Evolutionary conservation across 441 rosid genomes (phyloP), one percentile per base, ranked within the genome.

Genomic region (Biscutella auriculata): DNA sequence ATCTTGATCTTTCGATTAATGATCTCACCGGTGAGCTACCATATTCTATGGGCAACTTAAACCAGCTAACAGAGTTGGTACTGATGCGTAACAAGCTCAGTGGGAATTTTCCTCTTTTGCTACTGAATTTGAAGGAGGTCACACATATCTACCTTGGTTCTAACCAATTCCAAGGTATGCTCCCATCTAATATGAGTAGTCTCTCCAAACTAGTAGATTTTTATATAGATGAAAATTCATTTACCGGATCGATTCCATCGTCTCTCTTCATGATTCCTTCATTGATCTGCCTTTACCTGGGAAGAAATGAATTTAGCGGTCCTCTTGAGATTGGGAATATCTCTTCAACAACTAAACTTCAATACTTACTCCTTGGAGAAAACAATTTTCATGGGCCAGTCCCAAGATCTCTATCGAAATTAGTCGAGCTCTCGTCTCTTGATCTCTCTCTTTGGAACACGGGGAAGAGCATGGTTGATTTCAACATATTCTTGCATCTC

Each of bases 161-260:
- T 28, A 39, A 40, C 42, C 58, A 19, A 26, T 50, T 61, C 2
- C 9, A 10, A 39, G 58, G 40, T 34, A 32, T 2, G 29, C 49
- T 66, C 33, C 70, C 65, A 12, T 35, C 60, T 27, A 53, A 66
- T 19, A 33, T 66, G 60, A 58, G 60, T 43, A 58, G 10, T 5
- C 34, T 50, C 27, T 41, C 59, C 5, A 51, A 43, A 6, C 6
- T 66, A 15, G 48, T 1, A 5, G 2, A 0, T 26, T 59, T 65
- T 15, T 3, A 0, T 0, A n/a, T 65, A 1, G 1, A 0, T 6
- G 25, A 1, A 0, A 59, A 66, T 36, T 21, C 26, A 11, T 44
- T 52, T 11, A 28, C 21, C 0, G 71, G 65, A 28, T 21, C 60
- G 11, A 6, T 61, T 16, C 67, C 58, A 0, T 8, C 40, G 0